Evolutionary conservation across 768 basidiomycete genomes (phyloP), one percentile per base, ranked within the genome.

Genomic region (Auriculariales sp.): DNA sequence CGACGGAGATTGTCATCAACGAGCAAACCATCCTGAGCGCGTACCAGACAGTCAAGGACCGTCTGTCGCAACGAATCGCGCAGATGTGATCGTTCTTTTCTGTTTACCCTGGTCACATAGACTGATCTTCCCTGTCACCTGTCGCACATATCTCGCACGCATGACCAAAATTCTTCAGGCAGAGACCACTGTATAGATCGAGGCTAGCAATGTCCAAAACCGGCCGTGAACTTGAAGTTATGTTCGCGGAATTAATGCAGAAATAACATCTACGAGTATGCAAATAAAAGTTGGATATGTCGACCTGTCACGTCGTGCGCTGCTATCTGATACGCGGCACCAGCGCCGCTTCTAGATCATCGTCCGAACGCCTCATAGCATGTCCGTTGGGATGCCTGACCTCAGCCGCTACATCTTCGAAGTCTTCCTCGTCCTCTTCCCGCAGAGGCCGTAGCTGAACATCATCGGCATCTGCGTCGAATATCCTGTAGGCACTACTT

Each of bases 1-100:
- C 93, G 47, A 85, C 83, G 31, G 93, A 98, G 57, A 95, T 99
- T 55, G 83, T 93, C 54, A 94, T 99, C 72, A 97, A 99, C 71
- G 95, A 99, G 68, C 92, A 95, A 68, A 93, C 91, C 7, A 73
- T 95, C 52, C 74, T 94, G 75, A 92, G 71, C 60, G 93, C 93
- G 28, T 95, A 93, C 70, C 80, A 86, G 70, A 87, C 85, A 1
- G 80, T 91, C 54, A 83, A 80, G 64, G 87, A 88, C 59, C 81
- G 78, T 69, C 78, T 91, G 68, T 79, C 83, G 59, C 82, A 86
- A 63, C 73, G 83, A 59, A 86, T 91, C 58, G 78, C 81, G 27
- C 83, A 85, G 57, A 70, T 87, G 52, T 88, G 75, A 66, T 44
- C 34, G 35, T 50, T 39, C 19, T 28, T 49, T 48, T 11, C 25